Conservation (phyloP, 164 flowering plant genomes). For the Chloranthus sessilifolius region DNA sequence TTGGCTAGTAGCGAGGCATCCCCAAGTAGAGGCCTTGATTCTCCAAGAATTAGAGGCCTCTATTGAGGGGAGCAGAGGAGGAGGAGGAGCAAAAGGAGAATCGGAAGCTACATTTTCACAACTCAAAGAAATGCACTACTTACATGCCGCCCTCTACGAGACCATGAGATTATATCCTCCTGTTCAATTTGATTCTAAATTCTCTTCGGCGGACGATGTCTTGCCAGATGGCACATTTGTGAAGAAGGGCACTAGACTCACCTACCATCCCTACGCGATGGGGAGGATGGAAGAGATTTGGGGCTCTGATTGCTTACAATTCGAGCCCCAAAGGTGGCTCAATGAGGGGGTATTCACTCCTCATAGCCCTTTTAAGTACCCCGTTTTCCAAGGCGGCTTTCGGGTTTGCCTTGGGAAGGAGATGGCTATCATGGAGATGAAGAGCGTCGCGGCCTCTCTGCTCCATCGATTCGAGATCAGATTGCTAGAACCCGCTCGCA, state of each 20-base stretch:
- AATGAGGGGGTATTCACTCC: constrained; percentile 21
- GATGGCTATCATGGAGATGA: constrained; percentile 53
- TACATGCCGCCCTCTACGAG: constrained; percentile 57
- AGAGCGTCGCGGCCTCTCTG: constrained; percentile 42
- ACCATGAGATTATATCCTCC: constrained; percentile 68
- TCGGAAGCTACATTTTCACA: constrained; percentile 15
- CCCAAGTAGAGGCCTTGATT: constrained; percentile 28
- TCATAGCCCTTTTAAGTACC: constrained; percentile 46
- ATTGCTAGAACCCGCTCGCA: constrained; percentile 8
- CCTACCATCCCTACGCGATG: constrained; percentile 81
- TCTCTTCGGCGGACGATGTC: constrained; percentile 42
- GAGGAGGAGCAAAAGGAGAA: constrained; percentile 13
- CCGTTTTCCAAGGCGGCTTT: constrained; percentile 67
- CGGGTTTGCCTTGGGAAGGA: constrained; percentile 72
- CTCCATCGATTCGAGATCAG: constrained; percentile 37
- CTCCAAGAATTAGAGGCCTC: constrained; percentile 28
- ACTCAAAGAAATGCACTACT: constrained; percentile 40
- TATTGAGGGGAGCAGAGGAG: neutral
- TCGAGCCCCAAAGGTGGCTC: constrained; percentile 77
- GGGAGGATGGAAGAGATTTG: constrained; percentile 68
- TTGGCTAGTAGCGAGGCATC: constrained; percentile 41
- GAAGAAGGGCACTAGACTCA: constrained; percentile 51
- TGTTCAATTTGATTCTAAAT: constrained; percentile 60
- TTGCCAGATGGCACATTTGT: constrained; percentile 64
- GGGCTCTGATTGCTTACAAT: constrained; percentile 63